Percentiles rank a stretch among this genome's conserved stretches.
These are phyloP conservation scores for Cryptococcus sp. DNA, from an alignment of 1,284 basidiomycete species.

Conservation along the genomic window DNA sequence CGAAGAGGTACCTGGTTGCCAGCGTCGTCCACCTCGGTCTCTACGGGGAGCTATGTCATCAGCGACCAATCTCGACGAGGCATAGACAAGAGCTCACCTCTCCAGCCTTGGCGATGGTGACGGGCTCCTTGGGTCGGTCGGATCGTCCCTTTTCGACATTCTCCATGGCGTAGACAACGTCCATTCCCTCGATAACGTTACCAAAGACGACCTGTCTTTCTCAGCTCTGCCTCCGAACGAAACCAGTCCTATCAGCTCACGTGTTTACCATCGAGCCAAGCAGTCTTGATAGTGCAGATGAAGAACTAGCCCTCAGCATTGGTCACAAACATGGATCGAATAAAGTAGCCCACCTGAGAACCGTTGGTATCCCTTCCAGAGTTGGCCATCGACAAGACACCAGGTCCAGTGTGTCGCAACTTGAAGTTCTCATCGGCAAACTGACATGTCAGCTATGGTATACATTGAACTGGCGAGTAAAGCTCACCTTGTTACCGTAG, in stretches of 20 bases:
- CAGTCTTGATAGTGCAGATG: slow-evolving; percentile 73
- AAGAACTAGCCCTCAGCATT: slow-evolving; percentile 36
- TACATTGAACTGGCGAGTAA: background rate
- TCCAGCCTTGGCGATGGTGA: slow-evolving; percentile 72
- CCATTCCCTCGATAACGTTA: slow-evolving; percentile 82
- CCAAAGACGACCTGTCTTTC: slow-evolving; percentile 75
- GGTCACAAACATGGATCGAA: background rate
- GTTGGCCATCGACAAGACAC: slow-evolving; percentile 90
- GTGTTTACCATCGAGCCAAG: slow-evolving; percentile 55
- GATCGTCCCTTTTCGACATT: slow-evolving; percentile 56
- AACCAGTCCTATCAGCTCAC: slow-evolving; percentile 18
- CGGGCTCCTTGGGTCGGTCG: slow-evolving; percentile 65
- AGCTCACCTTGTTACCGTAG: slow-evolving; percentile 51
- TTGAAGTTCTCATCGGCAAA: slow-evolving; percentile 77
- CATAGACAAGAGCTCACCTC: slow-evolving; percentile 56
- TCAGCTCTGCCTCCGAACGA: background rate
- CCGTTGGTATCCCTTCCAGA: slow-evolving; percentile 53
- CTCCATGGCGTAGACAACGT: slow-evolving; percentile 71
- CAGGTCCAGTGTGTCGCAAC: slow-evolving; percentile 79
- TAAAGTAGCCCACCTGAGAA: slow-evolving; percentile 20
- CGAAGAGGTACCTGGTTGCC: slow-evolving; percentile 85
- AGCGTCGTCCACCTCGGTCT: slow-evolving; percentile 56
- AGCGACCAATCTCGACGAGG: background rate
- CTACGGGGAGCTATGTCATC: slow-evolving; percentile 56
- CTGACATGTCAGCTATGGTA: slow-evolving; percentile 12